Percentiles rank a stretch among this genome's conserved stretches.
phyloP scores from a whole-genome alignment of 345 rosid species.

The Moringa oleifera region DNA sequence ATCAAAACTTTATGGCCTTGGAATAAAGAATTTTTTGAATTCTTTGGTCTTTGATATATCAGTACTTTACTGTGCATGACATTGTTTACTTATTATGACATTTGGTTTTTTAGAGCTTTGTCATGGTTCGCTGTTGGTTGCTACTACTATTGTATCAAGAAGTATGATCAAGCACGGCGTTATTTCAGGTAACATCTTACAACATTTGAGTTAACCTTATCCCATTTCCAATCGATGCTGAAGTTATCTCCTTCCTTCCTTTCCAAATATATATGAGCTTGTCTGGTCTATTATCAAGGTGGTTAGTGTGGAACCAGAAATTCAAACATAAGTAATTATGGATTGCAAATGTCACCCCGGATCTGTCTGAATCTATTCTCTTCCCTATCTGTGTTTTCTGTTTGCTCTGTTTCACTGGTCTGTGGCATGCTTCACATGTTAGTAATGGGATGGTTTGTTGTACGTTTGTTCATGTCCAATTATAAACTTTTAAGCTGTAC shows the following conservation, averaged over 20 bases:
- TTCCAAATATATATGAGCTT: background rate
- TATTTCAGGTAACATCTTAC: constrained; percentile 63
- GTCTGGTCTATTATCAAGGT: background rate
- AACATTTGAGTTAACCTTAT: constrained; percentile 8
- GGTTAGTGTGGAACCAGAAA: background rate
- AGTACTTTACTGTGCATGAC: no score
- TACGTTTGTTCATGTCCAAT: no score
- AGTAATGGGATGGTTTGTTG: no score
- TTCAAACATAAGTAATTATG: background rate
- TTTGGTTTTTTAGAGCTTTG: constrained; percentile 61
- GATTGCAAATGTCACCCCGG: no score
- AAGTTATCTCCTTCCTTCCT: background rate
- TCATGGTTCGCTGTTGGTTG: constrained; percentile 93
- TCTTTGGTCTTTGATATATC: no score
- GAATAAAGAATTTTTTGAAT: no score
- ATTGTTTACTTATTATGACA: background rate
- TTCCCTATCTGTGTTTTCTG: no score
- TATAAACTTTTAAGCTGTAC: background rate
- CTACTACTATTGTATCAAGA: constrained; percentile 77
- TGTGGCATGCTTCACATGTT: no score
- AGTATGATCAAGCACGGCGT: constrained; percentile 78
- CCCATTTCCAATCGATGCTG: constrained; percentile 1
- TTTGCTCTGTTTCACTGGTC: no score
- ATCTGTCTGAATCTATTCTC: no score
- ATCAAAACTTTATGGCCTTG: no score